Base-by-base conservation (phyloP, 176 grass and related monocot genomes). In the Tillandsia fasciculata region DNA sequence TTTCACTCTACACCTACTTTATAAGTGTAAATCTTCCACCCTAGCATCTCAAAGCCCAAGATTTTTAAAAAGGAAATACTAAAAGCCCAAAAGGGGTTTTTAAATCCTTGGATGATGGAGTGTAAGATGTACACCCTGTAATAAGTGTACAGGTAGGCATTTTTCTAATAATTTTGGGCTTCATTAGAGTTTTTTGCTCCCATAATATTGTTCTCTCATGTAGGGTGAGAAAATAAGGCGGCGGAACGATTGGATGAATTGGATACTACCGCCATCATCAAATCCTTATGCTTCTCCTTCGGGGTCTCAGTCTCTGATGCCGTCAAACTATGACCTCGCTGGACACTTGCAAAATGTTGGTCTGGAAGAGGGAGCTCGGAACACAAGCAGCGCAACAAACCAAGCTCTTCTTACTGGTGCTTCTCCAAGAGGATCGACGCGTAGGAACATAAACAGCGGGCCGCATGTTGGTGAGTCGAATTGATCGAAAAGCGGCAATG, bases 161-260 rank as follows among this genome's bases (percentile, higher is more conserved):
- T 42, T 42, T 42, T 42, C 33, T 42, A 42, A 42, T 42, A 42
- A 42, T 42, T 42, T 42, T 42, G 33, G 5, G 33, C 33, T 42
- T 42, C 4, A 42, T 17, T 66, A 53, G 8, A 72, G 18, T 10
- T 63, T 72, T 73, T 68, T 69, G 18, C 63, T 64, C 58, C 33
- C 33, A 5, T 7, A 42, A 42, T 49, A 15, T 26, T 29, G 67
- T 50, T 53, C 72, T 11, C 66, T 22, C 2, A 47, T 75, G 13
- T 74, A 96, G 92, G 92, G 76, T 76, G 74, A 80, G 72, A 87
- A 78, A 59, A 63, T 96, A 48, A 78, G 92, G 76, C 80, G 76
- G 23, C 83, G 85, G 10, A 81, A 86, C 52, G 74, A 85, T 75
- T 96, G 92, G 92, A 48, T n/a, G 48, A 80, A 68, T 10, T 96